phyloP scores from a whole-genome alignment of 148 eudicot species.

The Heliosperma pusillum region DNA sequence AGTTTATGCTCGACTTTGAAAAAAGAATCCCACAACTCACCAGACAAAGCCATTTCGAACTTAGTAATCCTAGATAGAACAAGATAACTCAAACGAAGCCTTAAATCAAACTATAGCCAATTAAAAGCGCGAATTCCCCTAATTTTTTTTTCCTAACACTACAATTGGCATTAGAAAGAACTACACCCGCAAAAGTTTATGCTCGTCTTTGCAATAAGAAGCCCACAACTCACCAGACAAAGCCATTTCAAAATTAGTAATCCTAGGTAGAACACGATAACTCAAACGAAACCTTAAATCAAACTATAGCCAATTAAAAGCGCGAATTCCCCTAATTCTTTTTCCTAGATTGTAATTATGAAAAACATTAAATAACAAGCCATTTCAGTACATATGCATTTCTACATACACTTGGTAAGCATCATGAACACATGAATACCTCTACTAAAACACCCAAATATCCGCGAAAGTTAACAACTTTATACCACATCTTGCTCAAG shows the following conservation, averaged over 20 bases:
- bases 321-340: neutral
- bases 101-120: neutral
- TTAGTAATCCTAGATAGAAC: too few species aligned
- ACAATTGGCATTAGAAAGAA: too few species aligned
- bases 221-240: too few species aligned
- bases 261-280: neutral
- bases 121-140: neutral
- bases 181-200: neutral
- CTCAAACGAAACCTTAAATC: too few species aligned
- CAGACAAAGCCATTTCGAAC: neutral
- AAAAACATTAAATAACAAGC: neutral
- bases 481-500: too few species aligned
- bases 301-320: neutral
- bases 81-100: too few species aligned
- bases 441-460: neutral
- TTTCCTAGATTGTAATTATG: neutral
- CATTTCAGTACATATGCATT: conserved; percentile 15
- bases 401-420: conserved; percentile 34
- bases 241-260: too few species aligned
- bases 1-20: neutral
- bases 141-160: too few species aligned
- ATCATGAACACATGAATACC: neutral
- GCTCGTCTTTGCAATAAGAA: too few species aligned
- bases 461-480: neutral
- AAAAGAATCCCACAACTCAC: neutral